Conservation (phyloP, 1,139 yeast genomes). For the Scheffersomyces cryptocercus region DNA sequence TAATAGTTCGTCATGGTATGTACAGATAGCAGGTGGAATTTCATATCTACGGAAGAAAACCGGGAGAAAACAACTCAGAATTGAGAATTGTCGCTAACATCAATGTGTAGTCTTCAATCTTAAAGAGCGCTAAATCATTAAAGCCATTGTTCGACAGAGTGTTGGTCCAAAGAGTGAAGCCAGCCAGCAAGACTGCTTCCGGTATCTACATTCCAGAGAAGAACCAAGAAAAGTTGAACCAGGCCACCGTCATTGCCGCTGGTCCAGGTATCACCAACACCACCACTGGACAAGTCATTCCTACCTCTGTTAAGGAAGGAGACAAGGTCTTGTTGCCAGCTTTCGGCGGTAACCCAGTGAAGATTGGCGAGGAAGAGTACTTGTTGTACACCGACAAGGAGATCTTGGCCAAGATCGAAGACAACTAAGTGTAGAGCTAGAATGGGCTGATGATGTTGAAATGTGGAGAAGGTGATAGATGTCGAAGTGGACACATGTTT, state of each 20-base stretch:
- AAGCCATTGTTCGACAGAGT: conserved; percentile 95
- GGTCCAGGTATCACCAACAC: conserved; percentile 80
- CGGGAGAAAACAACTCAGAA: no score
- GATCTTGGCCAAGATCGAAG: conserved; percentile 84
- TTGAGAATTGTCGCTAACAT: background rate
- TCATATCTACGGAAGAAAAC: no score
- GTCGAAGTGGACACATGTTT: background rate
- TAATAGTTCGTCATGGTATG: no score
- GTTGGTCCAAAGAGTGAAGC: conserved; percentile 90
- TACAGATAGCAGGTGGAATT: no score
- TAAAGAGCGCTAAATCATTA: conserved; percentile 85
- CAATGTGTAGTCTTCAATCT: conserved; percentile 43
- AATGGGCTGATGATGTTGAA: conserved; percentile 4
- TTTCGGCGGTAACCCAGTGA: conserved; percentile 84
- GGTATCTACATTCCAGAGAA: conserved; percentile 97
- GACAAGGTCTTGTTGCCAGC: conserved; percentile 93
- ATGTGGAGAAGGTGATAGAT: conserved; percentile 1
- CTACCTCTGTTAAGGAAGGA: conserved; percentile 78
- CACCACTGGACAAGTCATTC: conserved; percentile 63
- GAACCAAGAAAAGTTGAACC: conserved; percentile 89
- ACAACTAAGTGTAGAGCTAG: conserved; percentile 6
- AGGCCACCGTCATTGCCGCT: conserved; percentile 76
- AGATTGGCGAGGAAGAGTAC: conserved; percentile 81
- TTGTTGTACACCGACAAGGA: conserved; percentile 86
- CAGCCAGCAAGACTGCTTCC: conserved; percentile 87